These are phyloP conservation scores for Hydrangea macrophylla DNA, from an alignment of 148 eudicot species.

Conservation along the genomic window DNA sequence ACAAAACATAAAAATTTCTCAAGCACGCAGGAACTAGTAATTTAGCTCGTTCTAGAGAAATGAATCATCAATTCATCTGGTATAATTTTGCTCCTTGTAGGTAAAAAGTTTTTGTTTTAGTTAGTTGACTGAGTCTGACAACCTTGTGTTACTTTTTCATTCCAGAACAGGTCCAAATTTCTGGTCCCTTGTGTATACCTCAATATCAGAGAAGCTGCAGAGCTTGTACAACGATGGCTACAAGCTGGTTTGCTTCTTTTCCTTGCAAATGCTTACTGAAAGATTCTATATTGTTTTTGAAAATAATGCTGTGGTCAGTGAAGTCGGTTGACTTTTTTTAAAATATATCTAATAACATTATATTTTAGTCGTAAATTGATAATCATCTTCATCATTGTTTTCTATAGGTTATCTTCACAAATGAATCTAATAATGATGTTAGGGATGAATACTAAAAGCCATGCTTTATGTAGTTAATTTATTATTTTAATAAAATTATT, in stretches of 20 bases:
- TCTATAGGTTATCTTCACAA: constrained; percentile 77
- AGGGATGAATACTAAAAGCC: constrained; percentile 54
- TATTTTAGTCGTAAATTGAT: too few species aligned
- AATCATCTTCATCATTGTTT: neutral
- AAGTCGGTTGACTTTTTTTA: neutral
- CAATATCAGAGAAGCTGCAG: constrained; percentile 85
- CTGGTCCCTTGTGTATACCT: constrained; percentile 91
- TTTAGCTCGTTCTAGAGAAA: constrained; percentile 1
- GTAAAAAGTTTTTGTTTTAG: too few species aligned
- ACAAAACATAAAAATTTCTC: neutral
- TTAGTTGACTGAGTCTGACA: too few species aligned
- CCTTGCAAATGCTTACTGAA: too few species aligned
- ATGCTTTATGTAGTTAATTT: too few species aligned
- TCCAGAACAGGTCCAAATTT: constrained; percentile 79
- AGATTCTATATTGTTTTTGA: too few species aligned
- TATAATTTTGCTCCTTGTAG: too few species aligned
- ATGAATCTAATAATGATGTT: constrained; percentile 88
- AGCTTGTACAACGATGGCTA: constrained; percentile 66
- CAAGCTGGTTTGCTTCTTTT: constrained; percentile 63
- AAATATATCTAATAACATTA: too few species aligned
- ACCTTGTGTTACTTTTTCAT: constrained; percentile 5
- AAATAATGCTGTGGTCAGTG: constrained; percentile 3
- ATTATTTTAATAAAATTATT: too few species aligned
- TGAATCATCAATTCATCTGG: neutral
- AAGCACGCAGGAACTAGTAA: neutral